Evolutionary conservation across 148 eudicot genomes (phyloP).

Genomic region (Agrostemma githago): DNA sequence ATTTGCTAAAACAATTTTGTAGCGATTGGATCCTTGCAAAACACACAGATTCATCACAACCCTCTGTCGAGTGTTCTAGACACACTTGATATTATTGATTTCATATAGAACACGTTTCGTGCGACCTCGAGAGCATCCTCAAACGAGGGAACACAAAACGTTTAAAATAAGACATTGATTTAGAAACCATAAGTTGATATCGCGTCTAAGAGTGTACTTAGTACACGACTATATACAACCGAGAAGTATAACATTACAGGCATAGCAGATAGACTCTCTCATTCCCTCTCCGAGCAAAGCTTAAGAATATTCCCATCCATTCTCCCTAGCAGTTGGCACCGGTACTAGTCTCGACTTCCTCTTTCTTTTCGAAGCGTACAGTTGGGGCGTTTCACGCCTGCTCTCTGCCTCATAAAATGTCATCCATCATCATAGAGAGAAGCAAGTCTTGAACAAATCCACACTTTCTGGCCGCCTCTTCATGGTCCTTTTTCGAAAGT

Average conservation of each 20-base stretch:
- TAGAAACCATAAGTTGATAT: background rate
- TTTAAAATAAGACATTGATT: background rate
- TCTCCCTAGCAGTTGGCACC: background rate
- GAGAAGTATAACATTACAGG: constrained; percentile 6
- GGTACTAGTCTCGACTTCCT: background rate
- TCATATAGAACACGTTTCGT: background rate
- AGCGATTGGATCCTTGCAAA: too few species aligned
- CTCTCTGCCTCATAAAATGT: constrained; percentile 27
- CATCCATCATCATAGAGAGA: constrained; percentile 64
- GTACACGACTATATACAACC: constrained; percentile 2
- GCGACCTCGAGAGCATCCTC: background rate
- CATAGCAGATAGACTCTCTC: background rate
- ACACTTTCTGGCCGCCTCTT: constrained; percentile 61
- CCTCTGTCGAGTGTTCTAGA: too few species aligned
- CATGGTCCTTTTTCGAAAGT: constrained; percentile 69
- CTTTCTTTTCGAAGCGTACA: background rate
- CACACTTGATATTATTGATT: too few species aligned
- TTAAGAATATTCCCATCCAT: background rate
- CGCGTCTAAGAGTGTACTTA: background rate
- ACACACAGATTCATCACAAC: too few species aligned
- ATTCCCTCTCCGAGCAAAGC: background rate
- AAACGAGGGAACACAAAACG: background rate
- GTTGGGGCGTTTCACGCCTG: background rate
- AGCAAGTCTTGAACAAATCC: constrained; percentile 68
- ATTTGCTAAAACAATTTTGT: too few species aligned